Conservation (phyloP, 148 eudicot genomes). For the Silene latifolia region DNA sequence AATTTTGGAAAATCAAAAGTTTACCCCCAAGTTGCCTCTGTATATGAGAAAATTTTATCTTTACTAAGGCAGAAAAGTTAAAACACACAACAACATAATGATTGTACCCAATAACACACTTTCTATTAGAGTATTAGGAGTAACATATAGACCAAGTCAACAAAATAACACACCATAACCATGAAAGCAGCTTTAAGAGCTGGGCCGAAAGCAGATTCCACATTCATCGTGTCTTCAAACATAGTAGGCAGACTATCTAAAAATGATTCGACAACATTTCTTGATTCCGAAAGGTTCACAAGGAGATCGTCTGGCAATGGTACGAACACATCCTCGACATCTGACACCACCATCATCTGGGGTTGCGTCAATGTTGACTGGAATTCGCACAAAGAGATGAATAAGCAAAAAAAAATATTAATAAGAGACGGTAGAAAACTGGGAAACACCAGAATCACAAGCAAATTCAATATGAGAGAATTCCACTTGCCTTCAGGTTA, state of each 20-base stretch:
- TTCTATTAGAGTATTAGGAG: background rate
- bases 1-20: conserved; percentile 85
- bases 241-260: conserved; percentile 86
- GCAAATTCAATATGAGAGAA: background rate
- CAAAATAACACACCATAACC: conserved; percentile 69
- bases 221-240: conserved; percentile 78
- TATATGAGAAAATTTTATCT: conserved; percentile 16
- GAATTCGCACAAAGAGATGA: conserved; percentile 26
- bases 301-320: conserved; percentile 99
- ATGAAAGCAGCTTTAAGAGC: conserved; percentile 88
- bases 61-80: background rate
- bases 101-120: background rate
- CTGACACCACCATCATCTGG: conserved; percentile 97
- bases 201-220: conserved; percentile 99
- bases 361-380: conserved; percentile 98
- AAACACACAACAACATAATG: background rate
- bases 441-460: background rate
- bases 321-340: conserved; percentile 86
- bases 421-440: conserved; percentile 1
- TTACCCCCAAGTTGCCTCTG: conserved; percentile 98
- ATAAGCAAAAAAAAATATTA: conserved; percentile 15
- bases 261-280: conserved; percentile 80
- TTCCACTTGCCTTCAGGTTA: conserved; percentile 78
- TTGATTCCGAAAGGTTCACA: conserved; percentile 96
- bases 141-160: background rate